Percentiles rank a stretch among this genome's conserved stretches.
These are phyloP conservation scores for Pseudomassariella vexata DNA, from an alignment of 2,329 filamentous ascomycete species.

Conservation along the genomic window DNA sequence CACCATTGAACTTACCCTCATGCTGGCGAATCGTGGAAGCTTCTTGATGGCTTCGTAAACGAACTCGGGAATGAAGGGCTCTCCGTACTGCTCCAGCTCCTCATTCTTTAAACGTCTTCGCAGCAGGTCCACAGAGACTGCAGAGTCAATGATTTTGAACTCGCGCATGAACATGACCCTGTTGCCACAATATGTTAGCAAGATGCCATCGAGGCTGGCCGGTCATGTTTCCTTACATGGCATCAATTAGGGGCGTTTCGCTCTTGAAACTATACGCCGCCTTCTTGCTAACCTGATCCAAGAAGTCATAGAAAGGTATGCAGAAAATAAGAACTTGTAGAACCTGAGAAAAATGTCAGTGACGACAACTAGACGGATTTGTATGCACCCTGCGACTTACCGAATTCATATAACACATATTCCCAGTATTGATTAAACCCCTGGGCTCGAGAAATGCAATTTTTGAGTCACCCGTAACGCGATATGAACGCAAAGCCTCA, in stretches of 20 bases:
- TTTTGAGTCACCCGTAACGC: constrained; percentile 58
- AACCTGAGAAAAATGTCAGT: constrained; percentile 58
- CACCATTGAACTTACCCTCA: constrained; percentile 60
- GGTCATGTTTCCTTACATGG: constrained; percentile 62
- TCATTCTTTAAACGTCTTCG: constrained; percentile 69
- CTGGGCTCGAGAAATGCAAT: constrained; percentile 84
- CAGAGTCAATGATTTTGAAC: constrained; percentile 81
- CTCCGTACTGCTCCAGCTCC: constrained; percentile 84
- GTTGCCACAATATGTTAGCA: constrained; percentile 6
- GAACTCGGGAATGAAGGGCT: constrained; percentile 87
- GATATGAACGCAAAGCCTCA: constrained; percentile 71
- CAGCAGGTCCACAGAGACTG: constrained; percentile 66
- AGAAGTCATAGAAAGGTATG: constrained; percentile 87
- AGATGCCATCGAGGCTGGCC: neutral
- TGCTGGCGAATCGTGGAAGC: constrained; percentile 81
- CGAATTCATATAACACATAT: constrained; percentile 99
- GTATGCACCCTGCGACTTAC: constrained; percentile 47
- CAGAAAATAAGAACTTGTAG: constrained; percentile 94
- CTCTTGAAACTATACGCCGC: constrained; percentile 90
- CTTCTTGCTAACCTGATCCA: constrained; percentile 79
- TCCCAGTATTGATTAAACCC: constrained; percentile 92
- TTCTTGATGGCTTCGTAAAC: constrained; percentile 90
- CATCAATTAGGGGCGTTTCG: constrained; percentile 87
- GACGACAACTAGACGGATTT: constrained; percentile 6
- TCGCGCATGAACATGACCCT: constrained; percentile 96